Base-by-base conservation (phyloP, 371 early-diverging fungal genomes). In the Rhizomucor pusillus region DNA sequence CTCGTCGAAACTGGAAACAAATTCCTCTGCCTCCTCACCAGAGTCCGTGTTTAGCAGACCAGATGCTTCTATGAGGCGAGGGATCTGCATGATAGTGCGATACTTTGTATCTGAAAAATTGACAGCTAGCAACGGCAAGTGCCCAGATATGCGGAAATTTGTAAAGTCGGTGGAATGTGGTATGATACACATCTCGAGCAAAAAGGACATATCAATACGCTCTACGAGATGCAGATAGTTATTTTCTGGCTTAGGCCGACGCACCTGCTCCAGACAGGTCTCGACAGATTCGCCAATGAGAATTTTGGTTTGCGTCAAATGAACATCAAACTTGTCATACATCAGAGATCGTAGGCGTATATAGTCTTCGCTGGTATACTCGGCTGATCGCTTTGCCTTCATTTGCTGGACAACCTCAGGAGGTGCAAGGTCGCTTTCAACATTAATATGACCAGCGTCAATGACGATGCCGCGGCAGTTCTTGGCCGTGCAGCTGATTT, bases 71-170 rank as follows among this genome's bases (percentile, higher is more conserved):
- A 60, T 95, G 84, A 56, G 88, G 9, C 58, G 63, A 5, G 75
- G 79, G 35, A 93, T 79, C 12, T 79, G 77, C 96, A 95, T 96
- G 11, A 96, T 71, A 0, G 88, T 85, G 56, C 89, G 89, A 80
- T 98, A 97, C 69, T 97, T 97, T 23, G 85, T 82, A 59, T 97
- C 95, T 0, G 97, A 95, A 48, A 98, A 84, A 63, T 93, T 95
- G 56, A 97, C 77, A 50, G 93, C 85, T 6, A 98, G 69, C 20
- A 91, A 63, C 0, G 97, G 96, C 47, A 98, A 68, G 16, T 88
- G 83, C 19, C 95, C 97, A 16, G 89, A 82, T 1, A 98, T 68
- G 43, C 83, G 82, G 53, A 92, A 80, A 52, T 84, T 81, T 29
- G 95, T 77, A 57, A 93, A 68, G 24, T 91, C 83, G 36, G 84